Conservation (phyloP, 1,284 basidiomycete genomes). For the Ustilago tritici region DNA sequence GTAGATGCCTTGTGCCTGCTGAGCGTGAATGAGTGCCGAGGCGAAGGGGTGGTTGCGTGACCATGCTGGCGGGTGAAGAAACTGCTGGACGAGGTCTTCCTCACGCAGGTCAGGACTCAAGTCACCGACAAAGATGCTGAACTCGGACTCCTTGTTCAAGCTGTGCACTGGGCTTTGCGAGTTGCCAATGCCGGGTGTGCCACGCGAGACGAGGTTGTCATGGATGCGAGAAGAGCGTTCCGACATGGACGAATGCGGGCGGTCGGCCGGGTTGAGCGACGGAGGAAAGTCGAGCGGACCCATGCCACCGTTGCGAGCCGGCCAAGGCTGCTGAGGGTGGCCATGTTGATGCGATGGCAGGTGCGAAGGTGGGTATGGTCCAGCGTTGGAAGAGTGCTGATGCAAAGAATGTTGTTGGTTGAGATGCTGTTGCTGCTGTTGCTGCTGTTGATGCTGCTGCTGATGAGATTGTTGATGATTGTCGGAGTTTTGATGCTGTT, state of each 20-base stretch:
- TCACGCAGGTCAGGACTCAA: conserved; percentile 61
- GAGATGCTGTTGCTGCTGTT: conserved; percentile 9
- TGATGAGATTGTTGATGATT: conserved; percentile 12
- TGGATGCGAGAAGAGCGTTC: conserved; percentile 28
- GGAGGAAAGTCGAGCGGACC: conserved; percentile 48
- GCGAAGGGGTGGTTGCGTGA: conserved; percentile 60
- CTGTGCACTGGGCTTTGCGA: conserved; percentile 33
- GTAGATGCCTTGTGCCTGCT: conserved; percentile 58
- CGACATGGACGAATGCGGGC: conserved; percentile 52
- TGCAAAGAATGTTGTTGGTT: conserved; percentile 9
- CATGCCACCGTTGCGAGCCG: conserved; percentile 31
- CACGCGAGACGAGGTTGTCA: background rate
- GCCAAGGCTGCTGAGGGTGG: conserved; percentile 23
- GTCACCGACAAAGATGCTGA: conserved; percentile 64
- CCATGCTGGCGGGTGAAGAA: conserved; percentile 63
- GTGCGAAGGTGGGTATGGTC: conserved; percentile 9
- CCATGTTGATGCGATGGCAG: conserved; percentile 8
- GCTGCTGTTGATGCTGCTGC: conserved; percentile 12
- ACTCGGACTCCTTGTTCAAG: conserved; percentile 46
- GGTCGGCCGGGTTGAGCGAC: conserved; percentile 27
- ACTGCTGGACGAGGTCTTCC: conserved; percentile 62
- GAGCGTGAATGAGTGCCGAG: conserved; percentile 57
- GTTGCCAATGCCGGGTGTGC: conserved; percentile 12
- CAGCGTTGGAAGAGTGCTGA: conserved; percentile 7
- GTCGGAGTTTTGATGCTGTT: conserved; percentile 10